phyloP scores from a whole-genome alignment of 805 yeast genomes.

The Sugiyamaella marilandica region DNA sequence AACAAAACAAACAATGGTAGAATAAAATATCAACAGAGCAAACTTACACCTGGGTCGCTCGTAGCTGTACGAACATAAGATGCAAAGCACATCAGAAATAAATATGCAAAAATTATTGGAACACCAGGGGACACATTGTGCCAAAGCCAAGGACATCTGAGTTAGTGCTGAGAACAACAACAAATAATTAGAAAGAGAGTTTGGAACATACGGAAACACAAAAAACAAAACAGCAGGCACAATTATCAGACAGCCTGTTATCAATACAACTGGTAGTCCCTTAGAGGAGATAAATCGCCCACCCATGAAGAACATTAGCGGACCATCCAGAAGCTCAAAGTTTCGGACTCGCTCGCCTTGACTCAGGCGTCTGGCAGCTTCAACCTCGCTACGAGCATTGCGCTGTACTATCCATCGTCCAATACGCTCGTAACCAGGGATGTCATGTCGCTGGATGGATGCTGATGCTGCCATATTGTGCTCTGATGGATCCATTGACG shows the following conservation, averaged over 20 bases:
- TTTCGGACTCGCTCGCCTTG: neutral
- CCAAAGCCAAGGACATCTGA: conserved; percentile 49
- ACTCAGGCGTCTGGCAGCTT: neutral
- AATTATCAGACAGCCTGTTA: conserved; percentile 35
- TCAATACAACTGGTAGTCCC: conserved; percentile 38
- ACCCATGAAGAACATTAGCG: conserved; percentile 50
- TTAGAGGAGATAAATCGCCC: conserved; percentile 52
- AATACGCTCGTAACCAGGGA: neutral
- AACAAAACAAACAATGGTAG: neutral
- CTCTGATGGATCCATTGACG: no score
- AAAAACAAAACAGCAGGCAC: conserved; percentile 52
- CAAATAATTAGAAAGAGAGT: conserved; percentile 17
- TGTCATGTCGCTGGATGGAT: no score
- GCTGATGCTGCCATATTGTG: no score
- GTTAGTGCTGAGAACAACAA: neutral
- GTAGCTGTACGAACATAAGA: conserved; percentile 52
- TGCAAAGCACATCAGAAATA: conserved; percentile 47
- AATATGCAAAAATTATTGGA: conserved; percentile 53
- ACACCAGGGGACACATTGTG: conserved; percentile 48
- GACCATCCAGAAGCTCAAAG: conserved; percentile 6
- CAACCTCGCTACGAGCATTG: neutral
- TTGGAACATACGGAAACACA: conserved; percentile 34
- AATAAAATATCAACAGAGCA: neutral
- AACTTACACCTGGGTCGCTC: conserved; percentile 59
- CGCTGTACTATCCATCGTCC: neutral